Evolutionary conservation across 1,284 basidiomycete species (phyloP), one percentile per base, ranked within the genome.

Genomic region (Ustilago sp.): DNA sequence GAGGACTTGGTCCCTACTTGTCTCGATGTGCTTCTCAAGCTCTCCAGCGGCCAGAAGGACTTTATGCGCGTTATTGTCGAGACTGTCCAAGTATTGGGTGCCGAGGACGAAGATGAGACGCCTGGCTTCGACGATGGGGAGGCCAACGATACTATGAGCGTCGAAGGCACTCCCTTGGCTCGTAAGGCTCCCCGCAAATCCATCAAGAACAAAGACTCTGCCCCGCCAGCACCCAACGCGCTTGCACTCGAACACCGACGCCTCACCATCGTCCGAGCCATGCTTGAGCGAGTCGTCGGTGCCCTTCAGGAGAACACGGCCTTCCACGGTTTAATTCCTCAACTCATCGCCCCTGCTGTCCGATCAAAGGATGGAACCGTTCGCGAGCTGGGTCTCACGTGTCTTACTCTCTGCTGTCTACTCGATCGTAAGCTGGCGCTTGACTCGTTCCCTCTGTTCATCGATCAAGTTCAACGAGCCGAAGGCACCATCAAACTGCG

Each of bases 11-110:
- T 98, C 53, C 90, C 93, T 8, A 89, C 89, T 9, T 94, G 93
- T 85, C 88, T 98, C 52, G 96, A 99, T 83, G 91, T 98, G 11
- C 88, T 99, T 53, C 90, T 92, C 74, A 92, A 91, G 81, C 92
- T 98, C 39, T 91, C 93, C 36, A 90, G 93, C 4, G 92, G 90
- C 36, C 95, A 99, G 87, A 89, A 92, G 12, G 96, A 98, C 84
- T 90, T 98, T 56, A 94, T 98, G 84, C 91, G 94, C 2, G 91
- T 99, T 35, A 91, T 98, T 3, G 95, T 98, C 28, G 96, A 99
- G 82, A 91, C 97, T 28, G 92, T 98, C 3, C 92, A 95, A 59
- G 80, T 74, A 13, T 77, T 85, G 9, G 80, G 77, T 23, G 76
- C 53, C 32, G 80, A 66, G 35, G 77, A 90, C 4, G 90, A 90